Conservation (phyloP, 2,329 filamentous ascomycete species). For the Colletotrichum sansevieriae region DNA sequence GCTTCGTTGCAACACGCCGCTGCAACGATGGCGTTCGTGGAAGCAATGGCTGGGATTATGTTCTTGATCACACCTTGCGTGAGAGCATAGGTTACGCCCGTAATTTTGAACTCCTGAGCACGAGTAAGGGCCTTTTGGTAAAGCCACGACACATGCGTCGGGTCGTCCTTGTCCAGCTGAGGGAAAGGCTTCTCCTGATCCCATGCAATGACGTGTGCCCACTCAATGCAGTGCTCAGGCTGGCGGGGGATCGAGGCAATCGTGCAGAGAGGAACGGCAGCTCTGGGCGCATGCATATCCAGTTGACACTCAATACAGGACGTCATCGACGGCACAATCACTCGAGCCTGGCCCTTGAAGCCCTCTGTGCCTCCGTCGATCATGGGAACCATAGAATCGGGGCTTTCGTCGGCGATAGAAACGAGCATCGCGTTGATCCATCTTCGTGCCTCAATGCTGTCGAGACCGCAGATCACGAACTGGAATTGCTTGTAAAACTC, state of each 20-base stretch:
- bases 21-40: constrained; percentile 96
- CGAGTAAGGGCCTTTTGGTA: constrained; percentile 86
- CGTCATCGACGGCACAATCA: constrained; percentile 91
- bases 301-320: constrained; percentile 98
- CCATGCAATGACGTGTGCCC: constrained; percentile 99
- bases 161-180: constrained; percentile 92
- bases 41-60: constrained; percentile 98
- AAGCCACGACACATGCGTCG: constrained; percentile 97
- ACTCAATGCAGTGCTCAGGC: constrained; percentile 98
- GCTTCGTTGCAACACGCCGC: constrained; percentile 97
- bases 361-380: constrained; percentile 98
- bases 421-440: constrained; percentile 98
- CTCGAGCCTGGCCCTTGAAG: constrained; percentile 96
- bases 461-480: constrained; percentile 91
- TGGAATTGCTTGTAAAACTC: constrained; percentile 98
- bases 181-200: constrained; percentile 87
- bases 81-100: constrained; percentile 92
- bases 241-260: constrained; percentile 96
- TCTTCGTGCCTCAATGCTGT: constrained; percentile 96
- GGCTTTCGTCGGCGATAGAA: constrained; percentile 82
- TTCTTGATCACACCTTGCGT: constrained; percentile 99
- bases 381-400: constrained; percentile 90
- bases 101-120: constrained; percentile 89
- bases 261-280: constrained; percentile 96
- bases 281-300: constrained; percentile 97